Percentiles rank a stretch among this genome's conserved stretches.
These are phyloP conservation scores for Pyrus pyrifolia DNA, from an alignment of 306 rosid genomes.

Conservation along the genomic window DNA sequence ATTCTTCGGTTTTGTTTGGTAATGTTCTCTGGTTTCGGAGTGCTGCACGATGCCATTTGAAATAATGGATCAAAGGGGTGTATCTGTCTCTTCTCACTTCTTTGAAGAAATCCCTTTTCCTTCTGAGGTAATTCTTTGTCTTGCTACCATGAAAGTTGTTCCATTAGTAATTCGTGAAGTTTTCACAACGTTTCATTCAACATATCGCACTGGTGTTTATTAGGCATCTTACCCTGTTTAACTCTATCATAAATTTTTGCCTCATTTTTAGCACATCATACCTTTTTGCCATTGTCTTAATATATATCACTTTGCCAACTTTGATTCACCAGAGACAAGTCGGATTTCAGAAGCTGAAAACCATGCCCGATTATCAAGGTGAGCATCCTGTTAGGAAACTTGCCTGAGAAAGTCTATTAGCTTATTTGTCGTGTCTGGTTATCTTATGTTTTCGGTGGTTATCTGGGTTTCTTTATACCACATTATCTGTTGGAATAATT, in stretches of 20 bases:
- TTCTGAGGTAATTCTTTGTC: constrained; percentile 42
- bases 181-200: not conserved
- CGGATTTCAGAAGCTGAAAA: constrained; percentile 47
- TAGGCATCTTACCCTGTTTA: not conserved
- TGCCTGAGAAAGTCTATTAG: not conserved
- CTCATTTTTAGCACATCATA: not conserved
- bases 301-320: constrained; percentile 24
- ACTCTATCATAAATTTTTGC: not conserved
- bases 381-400: constrained; percentile 16
- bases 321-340: constrained; percentile 43
- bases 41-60: constrained; percentile 67
- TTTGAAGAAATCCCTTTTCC: constrained; percentile 52
- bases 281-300: constrained; percentile 10
- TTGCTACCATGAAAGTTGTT: not conserved
- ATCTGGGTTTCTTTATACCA: not conserved
- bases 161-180: not conserved
- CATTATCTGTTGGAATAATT: not conserved
- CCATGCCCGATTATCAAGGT: constrained; percentile 51
- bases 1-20: constrained; percentile 5
- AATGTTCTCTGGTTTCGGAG: constrained; percentile 23
- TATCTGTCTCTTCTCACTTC: constrained; percentile 50
- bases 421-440: not conserved
- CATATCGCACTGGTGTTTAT: not conserved
- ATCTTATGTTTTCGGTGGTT: not conserved
- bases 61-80: constrained; percentile 57